A percentile compares a stretch with the other conserved stretches of the same genome.
Conservation (phyloP, 2,329 filamentous ascomycete species). For the Penicillium glabrum region DNA sequence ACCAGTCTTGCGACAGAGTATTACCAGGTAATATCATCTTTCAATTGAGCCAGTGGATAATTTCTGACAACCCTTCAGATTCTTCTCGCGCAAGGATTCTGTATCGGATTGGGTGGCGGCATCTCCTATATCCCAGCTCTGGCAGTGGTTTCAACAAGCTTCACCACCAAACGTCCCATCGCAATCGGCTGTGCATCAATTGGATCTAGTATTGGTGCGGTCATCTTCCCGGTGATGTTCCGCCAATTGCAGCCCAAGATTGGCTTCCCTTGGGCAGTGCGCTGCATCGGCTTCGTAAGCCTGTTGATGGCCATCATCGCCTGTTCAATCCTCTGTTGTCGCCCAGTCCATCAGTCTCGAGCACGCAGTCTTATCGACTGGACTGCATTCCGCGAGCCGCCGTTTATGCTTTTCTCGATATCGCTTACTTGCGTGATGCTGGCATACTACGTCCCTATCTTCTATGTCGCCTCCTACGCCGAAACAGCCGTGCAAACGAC, state of each 20-base stretch:
- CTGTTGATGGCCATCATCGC: constrained; percentile 40
- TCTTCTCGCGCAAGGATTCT: constrained; percentile 47
- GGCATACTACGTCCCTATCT: constrained; percentile 49
- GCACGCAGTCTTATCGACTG: constrained; percentile 42
- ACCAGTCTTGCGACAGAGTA: constrained; percentile 28
- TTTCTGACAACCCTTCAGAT: constrained; percentile 29
- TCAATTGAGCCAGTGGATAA: neutral
- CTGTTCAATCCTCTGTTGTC: constrained; percentile 39
- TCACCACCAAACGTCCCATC: constrained; percentile 50
- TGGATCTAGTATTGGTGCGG: constrained; percentile 59
- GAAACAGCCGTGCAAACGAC: constrained; percentile 47
- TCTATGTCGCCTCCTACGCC: constrained; percentile 46
- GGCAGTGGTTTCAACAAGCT: constrained; percentile 30
- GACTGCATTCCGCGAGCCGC: constrained; percentile 40
- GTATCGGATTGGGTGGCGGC: constrained; percentile 32
- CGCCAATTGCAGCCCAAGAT: constrained; percentile 55
- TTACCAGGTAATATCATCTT: constrained; percentile 24
- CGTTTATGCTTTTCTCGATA: constrained; percentile 44
- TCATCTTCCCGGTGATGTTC: constrained; percentile 59
- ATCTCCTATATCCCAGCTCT: constrained; percentile 33
- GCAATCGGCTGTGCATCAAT: constrained; percentile 59
- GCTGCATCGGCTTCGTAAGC: constrained; percentile 57
- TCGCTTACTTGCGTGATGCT: constrained; percentile 48
- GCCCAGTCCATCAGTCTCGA: constrained; percentile 37
- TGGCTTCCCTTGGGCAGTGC: constrained; percentile 61